Conservation (phyloP, 1,139 yeast genomes). For the Magnusiomyces paraingens region DNA sequence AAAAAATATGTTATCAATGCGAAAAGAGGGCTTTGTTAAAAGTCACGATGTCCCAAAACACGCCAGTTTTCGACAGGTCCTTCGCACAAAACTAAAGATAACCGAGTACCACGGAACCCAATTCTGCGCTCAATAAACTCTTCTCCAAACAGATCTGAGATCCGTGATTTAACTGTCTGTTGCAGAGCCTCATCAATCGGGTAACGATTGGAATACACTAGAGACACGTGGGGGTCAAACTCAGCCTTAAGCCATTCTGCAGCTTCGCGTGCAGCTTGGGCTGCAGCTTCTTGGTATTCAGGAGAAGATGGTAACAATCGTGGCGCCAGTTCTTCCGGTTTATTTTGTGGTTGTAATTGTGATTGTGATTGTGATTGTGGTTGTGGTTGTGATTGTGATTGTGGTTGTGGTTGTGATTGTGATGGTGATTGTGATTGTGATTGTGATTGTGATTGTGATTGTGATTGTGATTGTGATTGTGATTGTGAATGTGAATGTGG, state of each 20-base stretch:
- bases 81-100: constrained; percentile 65
- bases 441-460: too few species aligned
- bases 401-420: too few species aligned
- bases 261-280: constrained; percentile 31
- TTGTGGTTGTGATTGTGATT: too few species aligned
- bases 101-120: constrained; percentile 62
- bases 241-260: constrained; percentile 51
- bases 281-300: constrained; percentile 11
- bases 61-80: constrained; percentile 73
- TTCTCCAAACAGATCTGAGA: constrained; percentile 59
- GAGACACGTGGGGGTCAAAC: constrained; percentile 67
- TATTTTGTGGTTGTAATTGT: too few species aligned
- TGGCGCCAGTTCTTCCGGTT: not conserved
- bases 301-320: not conserved
- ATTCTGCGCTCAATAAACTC: constrained; percentile 36
- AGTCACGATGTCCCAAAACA: constrained; percentile 45
- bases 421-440: too few species aligned
- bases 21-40: constrained; percentile 8
- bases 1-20: not conserved
- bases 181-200: constrained; percentile 67
- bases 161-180: constrained; percentile 61
- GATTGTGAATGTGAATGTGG: not conserved
- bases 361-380: too few species aligned
- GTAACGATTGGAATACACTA: constrained; percentile 59
- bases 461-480: too few species aligned